Evolutionary conservation across 768 basidiomycete species (phyloP).

Genomic region (Rhizopogon vulgaris): DNA sequence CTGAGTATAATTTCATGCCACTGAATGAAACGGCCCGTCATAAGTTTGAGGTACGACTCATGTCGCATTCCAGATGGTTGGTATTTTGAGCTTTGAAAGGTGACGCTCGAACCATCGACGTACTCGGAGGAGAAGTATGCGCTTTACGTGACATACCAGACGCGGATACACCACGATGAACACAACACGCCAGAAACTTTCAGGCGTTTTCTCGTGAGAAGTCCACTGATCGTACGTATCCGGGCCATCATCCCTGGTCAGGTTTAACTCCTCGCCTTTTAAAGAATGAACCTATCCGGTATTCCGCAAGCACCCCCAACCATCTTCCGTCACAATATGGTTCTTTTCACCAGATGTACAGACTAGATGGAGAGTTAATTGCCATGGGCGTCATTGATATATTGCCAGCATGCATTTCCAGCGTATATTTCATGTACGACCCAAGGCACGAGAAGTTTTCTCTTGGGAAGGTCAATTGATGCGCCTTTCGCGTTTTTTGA

Average conservation of each 20-base stretch:
- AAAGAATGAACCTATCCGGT: conserved; percentile 59
- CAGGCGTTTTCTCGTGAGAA: conserved; percentile 69
- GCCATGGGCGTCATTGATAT: conserved; percentile 90
- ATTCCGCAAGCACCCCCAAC: conserved; percentile 37
- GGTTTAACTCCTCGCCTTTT: conserved; percentile 1
- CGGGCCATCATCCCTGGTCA: not conserved
- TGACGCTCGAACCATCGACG: conserved; percentile 68
- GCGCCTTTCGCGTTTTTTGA: not conserved
- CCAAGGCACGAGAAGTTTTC: conserved; percentile 61
- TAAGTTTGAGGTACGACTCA: conserved; percentile 49
- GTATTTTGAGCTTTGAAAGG: conserved; percentile 34
- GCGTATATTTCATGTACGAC: conserved; percentile 89
- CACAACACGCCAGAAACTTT: conserved; percentile 50
- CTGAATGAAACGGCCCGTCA: conserved; percentile 33
- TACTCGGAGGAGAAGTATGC: conserved; percentile 77
- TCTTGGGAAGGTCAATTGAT: conserved; percentile 60
- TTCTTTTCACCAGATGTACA: conserved; percentile 89
- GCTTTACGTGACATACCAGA: conserved; percentile 75
- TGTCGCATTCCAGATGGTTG: not conserved
- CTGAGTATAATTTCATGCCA: conserved; percentile 38
- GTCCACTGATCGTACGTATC: conserved; percentile 60
- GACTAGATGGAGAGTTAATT: conserved; percentile 73
- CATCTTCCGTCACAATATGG: conserved; percentile 78
- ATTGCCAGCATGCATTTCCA: conserved; percentile 76
- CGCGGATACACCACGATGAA: conserved; percentile 67